Conservation (phyloP, 306 rosid genomes). For the Lablab purpureus region DNA sequence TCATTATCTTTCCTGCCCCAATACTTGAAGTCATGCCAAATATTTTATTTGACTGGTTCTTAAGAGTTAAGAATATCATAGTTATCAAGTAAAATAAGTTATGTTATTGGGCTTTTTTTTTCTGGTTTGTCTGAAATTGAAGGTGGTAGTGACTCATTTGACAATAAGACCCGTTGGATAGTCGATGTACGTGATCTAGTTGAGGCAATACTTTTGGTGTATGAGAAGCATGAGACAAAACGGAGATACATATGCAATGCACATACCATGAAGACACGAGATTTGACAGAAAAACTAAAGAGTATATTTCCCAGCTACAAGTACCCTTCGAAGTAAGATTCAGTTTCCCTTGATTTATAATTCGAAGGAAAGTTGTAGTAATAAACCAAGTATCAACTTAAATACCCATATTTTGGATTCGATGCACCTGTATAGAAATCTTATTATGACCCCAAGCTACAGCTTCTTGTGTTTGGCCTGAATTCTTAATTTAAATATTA, state of each 20-base stretch:
- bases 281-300: constrained; percentile 65
- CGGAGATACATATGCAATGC: constrained; percentile 75
- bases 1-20: background rate
- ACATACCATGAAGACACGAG: constrained; percentile 43
- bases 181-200: constrained; percentile 77
- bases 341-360: constrained; percentile 29
- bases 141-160: constrained; percentile 65
- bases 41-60: background rate
- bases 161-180: constrained; percentile 52
- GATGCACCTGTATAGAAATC: background rate
- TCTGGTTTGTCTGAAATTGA: constrained; percentile 40
- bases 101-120: background rate
- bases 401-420: constrained; percentile 3
- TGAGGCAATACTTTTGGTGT: constrained; percentile 64
- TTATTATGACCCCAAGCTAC: background rate
- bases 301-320: constrained; percentile 60
- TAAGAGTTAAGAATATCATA: background rate
- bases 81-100: background rate
- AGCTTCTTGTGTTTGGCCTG: background rate
- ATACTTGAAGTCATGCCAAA: background rate
- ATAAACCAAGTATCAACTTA: constrained; percentile 23
- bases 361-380: background rate
- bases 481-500: background rate
- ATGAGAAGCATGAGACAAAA: constrained; percentile 75
- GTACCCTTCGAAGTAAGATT: constrained; percentile 73